Evolutionary conservation across 1,284 basidiomycete genomes (phyloP), one percentile per base, ranked within the genome.

Genomic region (Papiliotrema laurentii): DNA sequence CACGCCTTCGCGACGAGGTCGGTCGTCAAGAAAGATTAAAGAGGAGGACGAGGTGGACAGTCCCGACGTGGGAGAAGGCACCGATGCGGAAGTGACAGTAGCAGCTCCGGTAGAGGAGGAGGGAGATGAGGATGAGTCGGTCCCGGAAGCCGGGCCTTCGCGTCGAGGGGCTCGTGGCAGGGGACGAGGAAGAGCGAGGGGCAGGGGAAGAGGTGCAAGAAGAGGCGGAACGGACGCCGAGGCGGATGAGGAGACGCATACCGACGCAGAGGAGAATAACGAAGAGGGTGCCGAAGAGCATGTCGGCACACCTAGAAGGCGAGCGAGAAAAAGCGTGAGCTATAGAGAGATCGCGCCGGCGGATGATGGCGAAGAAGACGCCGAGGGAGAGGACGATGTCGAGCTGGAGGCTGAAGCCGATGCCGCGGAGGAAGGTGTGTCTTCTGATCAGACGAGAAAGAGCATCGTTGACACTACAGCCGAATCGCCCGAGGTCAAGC

Each of bases 341-440:
- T 61, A 61, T 48, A 50, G 47, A 40, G 59, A 61, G 34, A 43
- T 61, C 7, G 54, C 56, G n/a, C 34, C 51, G 7, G 53, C 51
- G 18, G 49, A 28, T 27, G 33, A 45, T 11, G 55, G 51, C 13
- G 31, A 43, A n/a, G 37, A 28, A 1, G 49, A 54, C 1, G 56
- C 41, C 5, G 43, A 45, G 10, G 55, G 43, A 7, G 50, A 52
- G 1, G 56, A 54, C 7, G 54, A 56, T 26, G 52, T 33, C 14
- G 54, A 53, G 3, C 59, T 53, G 1, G 54, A 53, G 2, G 59
- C 55, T 2, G 59, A 54, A 6, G 55, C 30, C 4, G 53, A 59
- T 11, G 57, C 45, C 51, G 51, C 21, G 49, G 44, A 14, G 50
- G 57, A 59, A 7, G 52, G 47, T 49, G 38, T 34, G 36, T 21